A percentile compares a stretch with the other conserved stretches of the same genome.
These are phyloP conservation scores for Microdochium paspali DNA, from an alignment of 2,329 filamentous ascomycete species.

Conservation along the genomic window DNA sequence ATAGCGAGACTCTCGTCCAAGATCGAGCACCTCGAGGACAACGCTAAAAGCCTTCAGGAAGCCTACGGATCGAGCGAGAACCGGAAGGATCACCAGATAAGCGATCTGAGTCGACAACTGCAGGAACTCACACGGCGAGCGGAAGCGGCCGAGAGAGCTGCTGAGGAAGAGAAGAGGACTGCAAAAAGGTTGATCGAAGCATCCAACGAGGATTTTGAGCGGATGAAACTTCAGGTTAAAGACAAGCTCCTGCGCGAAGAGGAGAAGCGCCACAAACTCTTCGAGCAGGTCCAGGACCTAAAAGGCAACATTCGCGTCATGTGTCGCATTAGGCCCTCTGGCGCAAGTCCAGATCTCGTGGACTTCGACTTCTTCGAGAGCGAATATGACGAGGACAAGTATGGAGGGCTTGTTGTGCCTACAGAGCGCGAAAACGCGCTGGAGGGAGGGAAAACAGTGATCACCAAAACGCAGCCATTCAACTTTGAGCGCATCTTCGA, in stretches of 20 bases:
- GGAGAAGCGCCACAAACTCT: conserved; percentile 78
- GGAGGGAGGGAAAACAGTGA: conserved; percentile 49
- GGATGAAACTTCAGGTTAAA: conserved; percentile 58
- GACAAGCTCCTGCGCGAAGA: conserved; percentile 87
- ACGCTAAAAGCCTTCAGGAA: conserved; percentile 3
- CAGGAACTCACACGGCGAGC: conserved; percentile 4
- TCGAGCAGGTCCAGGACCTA: conserved; percentile 96
- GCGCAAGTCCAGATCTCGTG: conserved; percentile 56
- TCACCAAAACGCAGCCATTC: conserved; percentile 74
- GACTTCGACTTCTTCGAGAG: conserved; percentile 62
- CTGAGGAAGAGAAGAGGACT: conserved; percentile 68
- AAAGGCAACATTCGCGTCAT: conserved; percentile 99
- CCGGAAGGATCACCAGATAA: conserved; percentile 2
- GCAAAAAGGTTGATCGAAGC: conserved; percentile 66
- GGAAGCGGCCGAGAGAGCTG: conserved; percentile 9
- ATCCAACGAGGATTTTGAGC: conserved; percentile 54
- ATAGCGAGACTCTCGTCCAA: conserved; percentile 5
- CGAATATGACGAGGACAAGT: conserved; percentile 62
- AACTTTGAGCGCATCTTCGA: conserved; percentile 90
- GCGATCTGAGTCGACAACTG: conserved; percentile 1
- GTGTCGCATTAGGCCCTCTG: conserved; percentile 79
- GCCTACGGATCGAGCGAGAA: conserved; percentile 3
- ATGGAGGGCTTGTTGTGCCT: conserved; percentile 75
- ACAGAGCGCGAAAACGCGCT: conserved; percentile 78
- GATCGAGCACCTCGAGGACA: conserved; percentile 7